Conservation (phyloP, 305 asterid genomes). For the Fraxinus nigra region DNA sequence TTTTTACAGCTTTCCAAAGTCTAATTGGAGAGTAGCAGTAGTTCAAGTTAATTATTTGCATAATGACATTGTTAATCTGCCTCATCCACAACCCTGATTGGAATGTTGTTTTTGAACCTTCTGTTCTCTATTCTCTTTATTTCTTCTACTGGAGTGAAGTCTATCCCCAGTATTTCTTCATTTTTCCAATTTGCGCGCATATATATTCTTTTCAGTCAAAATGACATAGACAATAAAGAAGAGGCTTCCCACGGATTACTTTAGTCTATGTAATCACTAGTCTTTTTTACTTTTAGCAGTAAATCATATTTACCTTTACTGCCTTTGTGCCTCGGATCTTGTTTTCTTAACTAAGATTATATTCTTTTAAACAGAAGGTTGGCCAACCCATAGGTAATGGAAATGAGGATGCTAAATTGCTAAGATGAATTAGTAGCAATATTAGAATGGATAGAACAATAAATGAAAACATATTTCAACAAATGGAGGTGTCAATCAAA, state of each 20-base stretch:
- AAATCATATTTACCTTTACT: constrained; percentile 11
- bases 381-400: background rate
- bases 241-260: background rate
- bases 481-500: background rate
- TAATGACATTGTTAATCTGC: background rate
- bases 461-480: background rate
- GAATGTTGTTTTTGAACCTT: background rate
- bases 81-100: background rate
- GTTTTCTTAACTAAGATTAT: background rate
- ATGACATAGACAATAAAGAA: background rate
- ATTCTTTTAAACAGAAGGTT: background rate
- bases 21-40: background rate
- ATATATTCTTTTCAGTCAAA: background rate
- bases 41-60: background rate
- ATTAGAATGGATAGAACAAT: background rate
- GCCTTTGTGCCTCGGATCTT: background rate
- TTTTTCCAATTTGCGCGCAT: background rate
- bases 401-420: background rate
- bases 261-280: background rate
- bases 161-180: background rate
- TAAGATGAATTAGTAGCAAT: background rate
- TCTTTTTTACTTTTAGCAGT: background rate
- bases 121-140: background rate
- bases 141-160: background rate
- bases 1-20: background rate